These are phyloP conservation scores for Zygnema cylindricum DNA, from an alignment of 139 green algal species.

Conservation along the genomic window DNA sequence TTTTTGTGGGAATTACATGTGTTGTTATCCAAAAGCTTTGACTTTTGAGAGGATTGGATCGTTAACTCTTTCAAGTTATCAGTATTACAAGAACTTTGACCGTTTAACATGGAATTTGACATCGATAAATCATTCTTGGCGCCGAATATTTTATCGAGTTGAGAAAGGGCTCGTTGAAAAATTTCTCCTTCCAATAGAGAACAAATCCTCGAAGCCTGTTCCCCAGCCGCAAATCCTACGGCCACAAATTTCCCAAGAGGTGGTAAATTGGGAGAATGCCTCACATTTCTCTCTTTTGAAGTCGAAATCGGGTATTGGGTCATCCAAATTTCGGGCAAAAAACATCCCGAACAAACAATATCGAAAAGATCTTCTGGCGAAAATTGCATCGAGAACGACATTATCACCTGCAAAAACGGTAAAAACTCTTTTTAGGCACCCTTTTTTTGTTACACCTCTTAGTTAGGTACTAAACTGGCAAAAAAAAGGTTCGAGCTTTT, in stretches of 20 bases:
- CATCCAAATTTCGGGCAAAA: constrained; percentile 87
- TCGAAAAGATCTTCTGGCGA: constrained; percentile 83
- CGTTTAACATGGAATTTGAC: background rate
- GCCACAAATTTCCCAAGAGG: constrained; percentile 49
- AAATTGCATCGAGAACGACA: constrained; percentile 72
- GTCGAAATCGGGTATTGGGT: constrained; percentile 58
- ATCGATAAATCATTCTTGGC: background rate
- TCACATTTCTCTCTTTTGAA: background rate
- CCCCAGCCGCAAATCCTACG: constrained; percentile 75
- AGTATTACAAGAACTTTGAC: background rate
- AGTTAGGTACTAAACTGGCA: no score
- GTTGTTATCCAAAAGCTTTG: no score
- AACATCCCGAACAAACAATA: constrained; percentile 76
- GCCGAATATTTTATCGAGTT: constrained; percentile 81
- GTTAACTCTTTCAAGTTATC: background rate
- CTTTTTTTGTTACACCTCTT: background rate
- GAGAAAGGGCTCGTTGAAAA: constrained; percentile 66
- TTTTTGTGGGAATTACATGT: no score
- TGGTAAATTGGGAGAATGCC: background rate
- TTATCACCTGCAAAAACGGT: constrained; percentile 58
- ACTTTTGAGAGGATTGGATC: no score
- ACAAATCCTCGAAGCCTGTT: constrained; percentile 65
- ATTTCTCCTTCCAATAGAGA: constrained; percentile 59
- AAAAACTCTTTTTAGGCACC: background rate
- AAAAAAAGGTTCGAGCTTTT: no score